Evolutionary conservation across 2,329 filamentous ascomycete genomes (phyloP).

Genomic region (Coniochaeta sp.): DNA sequence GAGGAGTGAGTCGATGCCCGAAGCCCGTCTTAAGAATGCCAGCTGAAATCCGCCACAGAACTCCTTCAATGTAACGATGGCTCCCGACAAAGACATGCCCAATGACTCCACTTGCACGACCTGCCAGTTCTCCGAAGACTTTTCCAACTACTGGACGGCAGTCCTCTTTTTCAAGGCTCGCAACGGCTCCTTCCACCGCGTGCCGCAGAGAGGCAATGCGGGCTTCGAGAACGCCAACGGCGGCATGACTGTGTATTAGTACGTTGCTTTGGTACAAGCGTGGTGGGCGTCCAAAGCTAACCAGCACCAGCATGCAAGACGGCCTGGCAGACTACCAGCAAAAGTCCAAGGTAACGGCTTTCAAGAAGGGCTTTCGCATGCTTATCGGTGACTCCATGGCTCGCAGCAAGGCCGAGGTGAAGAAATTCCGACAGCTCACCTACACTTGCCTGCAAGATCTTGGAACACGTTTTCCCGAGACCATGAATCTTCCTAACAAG

Average conservation of each 20-base stretch:
- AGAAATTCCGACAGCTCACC: constrained; percentile 31
- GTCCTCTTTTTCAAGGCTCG: constrained; percentile 4
- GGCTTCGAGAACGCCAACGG: constrained; percentile 19
- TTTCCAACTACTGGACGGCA: constrained; percentile 20
- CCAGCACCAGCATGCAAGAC: constrained; percentile 22
- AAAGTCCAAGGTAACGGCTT: constrained; percentile 29
- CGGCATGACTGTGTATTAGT: constrained; percentile 28
- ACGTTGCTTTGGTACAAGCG: not conserved
- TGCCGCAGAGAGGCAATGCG: constrained; percentile 19
- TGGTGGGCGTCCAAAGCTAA: not conserved
- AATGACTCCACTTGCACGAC: constrained; percentile 20
- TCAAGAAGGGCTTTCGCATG: constrained; percentile 34
- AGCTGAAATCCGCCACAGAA: constrained; percentile 11
- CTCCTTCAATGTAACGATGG: constrained; percentile 31
- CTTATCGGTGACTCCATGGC: constrained; percentile 30
- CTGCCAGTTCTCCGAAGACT: constrained; percentile 25
- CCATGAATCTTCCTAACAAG: constrained; percentile 26
- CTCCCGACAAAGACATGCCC: constrained; percentile 17
- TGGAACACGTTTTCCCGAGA: constrained; percentile 28
- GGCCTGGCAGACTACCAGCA: constrained; percentile 21
- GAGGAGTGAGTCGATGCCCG: constrained; percentile 7
- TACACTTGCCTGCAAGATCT: constrained; percentile 32
- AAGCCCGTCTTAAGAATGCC: not conserved
- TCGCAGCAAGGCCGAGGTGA: constrained; percentile 23
- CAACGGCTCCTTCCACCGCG: not conserved